A percentile compares a stretch with the other conserved stretches of the same genome.
These are phyloP conservation scores for Pistacia atlantica DNA, from an alignment of 345 rosid genomes.

Conservation along the genomic window DNA sequence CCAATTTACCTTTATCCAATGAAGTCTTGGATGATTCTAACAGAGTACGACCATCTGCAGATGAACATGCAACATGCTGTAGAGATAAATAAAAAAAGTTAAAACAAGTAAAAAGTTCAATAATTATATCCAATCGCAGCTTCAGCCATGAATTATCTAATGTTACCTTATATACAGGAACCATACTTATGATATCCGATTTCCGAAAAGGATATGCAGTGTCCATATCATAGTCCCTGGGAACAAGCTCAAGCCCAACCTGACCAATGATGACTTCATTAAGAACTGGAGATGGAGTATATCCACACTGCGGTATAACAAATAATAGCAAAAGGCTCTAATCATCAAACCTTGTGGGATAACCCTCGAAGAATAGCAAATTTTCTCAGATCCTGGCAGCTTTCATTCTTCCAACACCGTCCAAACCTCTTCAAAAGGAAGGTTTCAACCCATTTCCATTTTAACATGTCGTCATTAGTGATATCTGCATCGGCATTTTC, in stretches of 20 bases:
- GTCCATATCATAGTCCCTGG: slow-evolving; percentile 91
- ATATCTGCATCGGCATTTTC: slow-evolving; percentile 46
- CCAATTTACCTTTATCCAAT: slow-evolving; percentile 94
- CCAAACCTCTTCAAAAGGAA: slow-evolving; percentile 81
- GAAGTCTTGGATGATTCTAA: slow-evolving; percentile 96
- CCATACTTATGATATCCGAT: slow-evolving; percentile 80
- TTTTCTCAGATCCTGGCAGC: slow-evolving; percentile 69
- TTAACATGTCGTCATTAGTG: slow-evolving; percentile 51
- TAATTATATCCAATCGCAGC: background rate
- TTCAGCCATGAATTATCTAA: slow-evolving; percentile 1
- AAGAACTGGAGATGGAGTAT: slow-evolving; percentile 15
- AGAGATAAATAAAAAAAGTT: slow-evolving; percentile 26
- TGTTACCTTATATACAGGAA: slow-evolving; percentile 90
- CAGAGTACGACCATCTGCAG: slow-evolving; percentile 94
- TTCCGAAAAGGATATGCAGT: slow-evolving; percentile 74
- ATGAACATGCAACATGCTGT: slow-evolving; percentile 92
- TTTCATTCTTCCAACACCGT: slow-evolving; percentile 72
- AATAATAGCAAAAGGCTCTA: slow-evolving; percentile 7
- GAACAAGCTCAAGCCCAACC: slow-evolving; percentile 96
- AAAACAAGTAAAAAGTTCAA: slow-evolving; percentile 13
- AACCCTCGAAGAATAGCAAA: slow-evolving; percentile 86
- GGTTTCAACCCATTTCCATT: slow-evolving; percentile 78
- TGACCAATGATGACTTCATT: slow-evolving; percentile 40
- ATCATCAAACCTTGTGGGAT: slow-evolving; percentile 75
- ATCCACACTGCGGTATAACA: slow-evolving; percentile 12